These are phyloP conservation scores for Mallotus nudiflorus DNA, from an alignment of 345 rosid species.

Conservation along the genomic window DNA sequence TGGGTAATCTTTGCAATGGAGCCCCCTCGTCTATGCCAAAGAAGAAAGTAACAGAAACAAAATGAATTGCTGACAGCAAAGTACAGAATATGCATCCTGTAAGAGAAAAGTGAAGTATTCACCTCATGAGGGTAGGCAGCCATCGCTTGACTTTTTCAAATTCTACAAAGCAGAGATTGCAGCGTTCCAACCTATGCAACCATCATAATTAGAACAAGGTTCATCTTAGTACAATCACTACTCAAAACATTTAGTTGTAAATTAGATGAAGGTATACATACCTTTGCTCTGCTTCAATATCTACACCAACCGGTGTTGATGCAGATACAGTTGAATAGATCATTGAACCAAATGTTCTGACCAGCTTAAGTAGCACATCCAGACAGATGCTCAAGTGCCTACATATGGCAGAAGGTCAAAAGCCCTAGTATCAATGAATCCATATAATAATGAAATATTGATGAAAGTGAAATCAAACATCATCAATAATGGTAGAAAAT, in stretches of 20 bases:
- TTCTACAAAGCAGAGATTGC: constrained; percentile 78
- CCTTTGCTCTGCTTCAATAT: constrained; percentile 99
- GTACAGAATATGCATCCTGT: constrained; percentile 1
- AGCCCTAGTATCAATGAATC: not conserved
- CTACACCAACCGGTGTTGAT: constrained; percentile 84
- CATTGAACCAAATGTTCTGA: constrained; percentile 75
- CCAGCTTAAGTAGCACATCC: constrained; percentile 86
- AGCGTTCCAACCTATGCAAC: constrained; percentile 69
- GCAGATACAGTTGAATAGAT: constrained; percentile 80
- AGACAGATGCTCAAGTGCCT: constrained; percentile 85
- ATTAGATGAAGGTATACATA: constrained; percentile 21
- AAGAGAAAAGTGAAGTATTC: constrained; percentile 5
- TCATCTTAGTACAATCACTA: constrained; percentile 1
- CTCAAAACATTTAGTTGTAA: not conserved
- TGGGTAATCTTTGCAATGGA: constrained; percentile 79
- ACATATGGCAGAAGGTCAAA: constrained; percentile 21
- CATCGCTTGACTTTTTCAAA: constrained; percentile 78
- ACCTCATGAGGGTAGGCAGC: constrained; percentile 53
- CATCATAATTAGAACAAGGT: constrained; percentile 8
- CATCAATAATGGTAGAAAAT: not conserved
- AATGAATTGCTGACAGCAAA: not conserved
- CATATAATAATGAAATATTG: not conserved
- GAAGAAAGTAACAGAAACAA: not conserved
- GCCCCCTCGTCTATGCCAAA: constrained; percentile 73
- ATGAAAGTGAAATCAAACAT: not conserved